Conservation (phyloP, 2,329 filamentous ascomycete species). For the Talaromyces rugulosus region DNA sequence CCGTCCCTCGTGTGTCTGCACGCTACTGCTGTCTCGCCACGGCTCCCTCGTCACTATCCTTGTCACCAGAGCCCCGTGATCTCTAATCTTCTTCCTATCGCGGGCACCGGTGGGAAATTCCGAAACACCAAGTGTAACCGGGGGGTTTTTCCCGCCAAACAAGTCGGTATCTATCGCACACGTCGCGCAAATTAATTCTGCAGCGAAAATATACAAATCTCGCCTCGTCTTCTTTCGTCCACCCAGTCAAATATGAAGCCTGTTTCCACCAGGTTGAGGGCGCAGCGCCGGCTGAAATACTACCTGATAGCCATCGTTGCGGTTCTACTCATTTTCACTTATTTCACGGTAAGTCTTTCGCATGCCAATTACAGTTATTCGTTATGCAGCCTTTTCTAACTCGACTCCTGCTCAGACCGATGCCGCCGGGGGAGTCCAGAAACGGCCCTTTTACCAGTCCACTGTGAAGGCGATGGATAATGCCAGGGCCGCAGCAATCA, state of each 20-base stretch:
- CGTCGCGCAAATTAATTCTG: background rate
- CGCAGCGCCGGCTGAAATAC: conserved; percentile 65
- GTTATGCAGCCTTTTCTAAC: background rate
- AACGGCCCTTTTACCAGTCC: conserved; percentile 51
- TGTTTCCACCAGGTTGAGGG: conserved; percentile 54
- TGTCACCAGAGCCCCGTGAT: background rate
- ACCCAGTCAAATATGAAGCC: background rate
- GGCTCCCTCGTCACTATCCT: background rate
- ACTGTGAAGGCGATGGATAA: conserved; percentile 53
- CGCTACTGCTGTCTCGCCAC: background rate
- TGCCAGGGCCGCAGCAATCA: conserved; percentile 30
- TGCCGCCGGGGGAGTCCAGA: conserved; percentile 34
- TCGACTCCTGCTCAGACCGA: conserved; percentile 29
- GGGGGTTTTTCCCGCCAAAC: background rate
- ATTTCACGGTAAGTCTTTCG: conserved; percentile 61
- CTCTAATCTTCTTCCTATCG: no score
- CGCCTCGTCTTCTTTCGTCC: background rate
- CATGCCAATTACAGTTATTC: background rate
- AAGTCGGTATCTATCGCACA: background rate
- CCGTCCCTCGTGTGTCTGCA: background rate
- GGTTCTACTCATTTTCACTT: conserved; percentile 64
- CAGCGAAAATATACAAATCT: background rate
- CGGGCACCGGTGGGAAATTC: background rate
- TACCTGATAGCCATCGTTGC: conserved; percentile 62
- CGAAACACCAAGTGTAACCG: background rate